phyloP scores from a whole-genome alignment of 768 basidiomycete species.

The Suillus placidus region DNA sequence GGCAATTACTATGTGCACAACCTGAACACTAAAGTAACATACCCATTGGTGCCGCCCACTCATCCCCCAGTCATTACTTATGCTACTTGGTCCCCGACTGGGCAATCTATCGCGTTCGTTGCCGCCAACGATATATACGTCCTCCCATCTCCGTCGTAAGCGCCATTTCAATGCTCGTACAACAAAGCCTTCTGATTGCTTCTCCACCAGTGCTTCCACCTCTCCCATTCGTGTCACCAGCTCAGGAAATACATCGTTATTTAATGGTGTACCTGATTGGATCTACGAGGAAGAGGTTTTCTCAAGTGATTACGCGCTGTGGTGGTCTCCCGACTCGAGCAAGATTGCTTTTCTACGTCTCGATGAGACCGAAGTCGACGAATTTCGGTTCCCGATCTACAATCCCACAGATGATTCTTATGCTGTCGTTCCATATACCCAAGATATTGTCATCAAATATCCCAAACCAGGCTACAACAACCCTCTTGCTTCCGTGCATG shows the following conservation, averaged over 20 bases:
- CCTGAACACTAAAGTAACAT: constrained; percentile 66
- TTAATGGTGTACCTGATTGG: constrained; percentile 97
- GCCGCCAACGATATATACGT: constrained; percentile 88
- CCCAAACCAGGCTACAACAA: constrained; percentile 92
- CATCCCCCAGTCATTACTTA: constrained; percentile 74
- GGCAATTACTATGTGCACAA: constrained; percentile 95
- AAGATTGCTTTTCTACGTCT: constrained; percentile 81
- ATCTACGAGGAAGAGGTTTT: constrained; percentile 96
- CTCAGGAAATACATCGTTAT: constrained; percentile 80
- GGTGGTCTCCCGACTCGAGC: constrained; percentile 78
- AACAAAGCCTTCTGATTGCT: constrained; percentile 2
- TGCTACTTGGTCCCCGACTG: constrained; percentile 85
- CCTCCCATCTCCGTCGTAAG: constrained; percentile 66
- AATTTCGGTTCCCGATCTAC: constrained; percentile 88
- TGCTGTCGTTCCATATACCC: constrained; percentile 78
- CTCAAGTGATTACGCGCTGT: constrained; percentile 69
- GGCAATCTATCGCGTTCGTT: constrained; percentile 86
- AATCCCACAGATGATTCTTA: constrained; percentile 77
- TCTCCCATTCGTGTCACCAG: constrained; percentile 75
- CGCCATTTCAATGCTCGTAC: constrained; percentile 6
- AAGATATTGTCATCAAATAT: constrained; percentile 66
- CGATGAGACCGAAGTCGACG: constrained; percentile 87
- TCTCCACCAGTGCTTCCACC: constrained; percentile 34
- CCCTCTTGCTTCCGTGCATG: constrained; percentile 78
- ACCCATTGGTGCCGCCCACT: constrained; percentile 69